Base-by-base conservation (phyloP, 169 alveolate species). In the Eimeria sp. region DNA sequence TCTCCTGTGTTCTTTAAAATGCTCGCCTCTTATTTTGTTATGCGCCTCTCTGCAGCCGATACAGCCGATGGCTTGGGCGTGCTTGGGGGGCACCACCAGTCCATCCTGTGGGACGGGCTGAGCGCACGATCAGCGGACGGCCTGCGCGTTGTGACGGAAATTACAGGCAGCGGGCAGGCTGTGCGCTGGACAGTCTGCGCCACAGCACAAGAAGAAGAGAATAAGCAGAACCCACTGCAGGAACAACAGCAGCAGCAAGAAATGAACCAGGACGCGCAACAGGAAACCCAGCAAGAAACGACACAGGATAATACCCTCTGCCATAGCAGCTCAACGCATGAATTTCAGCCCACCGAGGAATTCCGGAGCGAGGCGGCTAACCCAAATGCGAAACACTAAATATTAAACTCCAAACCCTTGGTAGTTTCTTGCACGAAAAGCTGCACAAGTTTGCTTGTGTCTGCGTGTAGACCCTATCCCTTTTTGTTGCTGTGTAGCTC, bases 101-200 rank as follows among this genome's bases (percentile, higher is more conserved):
- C 93, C 62, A 52, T 87, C 10, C 66, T 87, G 33, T 87, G 93
- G 93, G 93, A 87, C 60, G 93, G 93, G 6, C 93, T 87, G 66
- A 87, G 93, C 83, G 93, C 93, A 13, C 68, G 83, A 0, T 62
- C 93, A 43, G 62, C n/a, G 83, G 93, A 87, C 11, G 93, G 93
- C 9, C 58, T 87, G 43, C 82, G 93, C 10, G 83, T 87, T 60
- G 93, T 87, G 43, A 87, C 93, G 33, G 93, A 87, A 33, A 87
- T 87, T 10, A 87, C 93, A 10, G 93, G 93, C 78, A 87, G 82
- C 16, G 93, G 93, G 16, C 83, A 87, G 54, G 93, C 93, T 14
- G 93, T 87, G 25, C 68, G 93, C n/a, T 87, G 93, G 93, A 66
- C 82, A 25, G 93, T 87, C 37, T 66, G 93, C 37, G 66, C 93